These are phyloP conservation scores for Phialocephala subalpina DNA, from an alignment of 2,329 filamentous ascomycete species.

Conservation along the genomic window DNA sequence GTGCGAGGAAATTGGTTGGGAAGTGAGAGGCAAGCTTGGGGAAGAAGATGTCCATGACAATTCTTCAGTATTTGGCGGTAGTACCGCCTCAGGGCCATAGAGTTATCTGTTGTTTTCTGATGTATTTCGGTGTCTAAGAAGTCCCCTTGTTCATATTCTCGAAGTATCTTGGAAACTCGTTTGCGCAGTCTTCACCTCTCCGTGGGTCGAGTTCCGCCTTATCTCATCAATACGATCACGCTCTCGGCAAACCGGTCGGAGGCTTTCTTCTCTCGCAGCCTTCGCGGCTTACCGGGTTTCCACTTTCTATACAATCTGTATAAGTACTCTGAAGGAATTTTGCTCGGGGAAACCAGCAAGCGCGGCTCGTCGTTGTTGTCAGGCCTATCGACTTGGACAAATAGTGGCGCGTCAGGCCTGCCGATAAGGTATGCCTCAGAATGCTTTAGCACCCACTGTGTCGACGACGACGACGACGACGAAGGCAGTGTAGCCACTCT, in stretches of 20 bases:
- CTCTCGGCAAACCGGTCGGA: not conserved
- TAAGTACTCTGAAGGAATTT: not conserved
- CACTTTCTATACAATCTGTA: not conserved
- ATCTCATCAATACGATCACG: not conserved
- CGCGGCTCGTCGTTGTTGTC: not conserved
- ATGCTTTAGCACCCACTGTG: not conserved
- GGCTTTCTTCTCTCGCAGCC: not conserved
- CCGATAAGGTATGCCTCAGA: not conserved
- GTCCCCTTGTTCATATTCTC: too few relatives aligned
- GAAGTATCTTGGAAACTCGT: too few relatives aligned
- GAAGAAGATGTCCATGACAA: too few relatives aligned
- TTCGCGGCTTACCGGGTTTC: not conserved
- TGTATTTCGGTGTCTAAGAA: too few relatives aligned
- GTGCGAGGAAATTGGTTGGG: too few relatives aligned
- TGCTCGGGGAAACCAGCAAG: not conserved
- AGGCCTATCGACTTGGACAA: not conserved
- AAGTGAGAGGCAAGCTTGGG: too few relatives aligned
- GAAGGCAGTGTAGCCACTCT: not conserved
- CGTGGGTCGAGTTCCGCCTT: too few relatives aligned
- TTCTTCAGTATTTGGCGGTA: too few relatives aligned
- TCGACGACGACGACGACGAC: not conserved
- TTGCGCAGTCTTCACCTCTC: too few relatives aligned
- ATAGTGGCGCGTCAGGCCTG: not conserved
- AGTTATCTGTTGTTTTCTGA: too few relatives aligned
- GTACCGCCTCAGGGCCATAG: too few relatives aligned